Evolutionary conservation across 2,329 filamentous ascomycete genomes (phyloP), one percentile per base, ranked within the genome.

Genomic region (Neobulgaria alba): DNA sequence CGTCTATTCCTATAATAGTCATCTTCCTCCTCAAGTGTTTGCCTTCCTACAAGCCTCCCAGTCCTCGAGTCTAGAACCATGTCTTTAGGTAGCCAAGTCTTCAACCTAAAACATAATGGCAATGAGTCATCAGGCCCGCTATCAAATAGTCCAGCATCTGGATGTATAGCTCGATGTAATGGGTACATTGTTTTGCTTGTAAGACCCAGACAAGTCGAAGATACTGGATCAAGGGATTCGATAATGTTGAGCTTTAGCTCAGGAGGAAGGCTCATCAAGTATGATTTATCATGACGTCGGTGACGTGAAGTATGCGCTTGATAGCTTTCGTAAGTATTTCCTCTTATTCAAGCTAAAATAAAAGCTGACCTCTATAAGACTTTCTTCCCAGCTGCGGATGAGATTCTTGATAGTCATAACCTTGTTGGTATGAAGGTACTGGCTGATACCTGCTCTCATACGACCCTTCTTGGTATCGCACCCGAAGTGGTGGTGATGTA

Each of bases 191-290:
- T 40, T 20, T 39, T 39, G 20, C 39, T 43, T 12, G 46, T 38
- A 5, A 53, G 43, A 1, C 50, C 50, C 8, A 48, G 45, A 35
- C 46, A 50, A 9, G 48, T 41, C 15, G 47, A 48, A 3, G 45
- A 44, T 3, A 41, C 49, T 1, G 47, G 50, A 33, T 51, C 48
- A 7, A 53, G 42, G n/a, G 29, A 33, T 5, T 47, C 45, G 21
- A 51, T 39, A 34, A 53, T 48, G 12, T 45, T 42, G 12, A 48
- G 38, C 26, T 51, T 42, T 17, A 53, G 29, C 12, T 53, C 50
- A 4, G 38, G 36, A 3, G 50, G 50, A 9, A 53, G 42, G 10
- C 26, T 41, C 4, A 32, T 51, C 10, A 53, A 39, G 23, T 44
- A 33, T 10, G 33, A 35, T 26, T 7, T 26, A 7, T n/a, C n/a